Evolutionary conservation across 78 protist species (phyloP).

Genomic region (Parvularia atlantis): DNA sequence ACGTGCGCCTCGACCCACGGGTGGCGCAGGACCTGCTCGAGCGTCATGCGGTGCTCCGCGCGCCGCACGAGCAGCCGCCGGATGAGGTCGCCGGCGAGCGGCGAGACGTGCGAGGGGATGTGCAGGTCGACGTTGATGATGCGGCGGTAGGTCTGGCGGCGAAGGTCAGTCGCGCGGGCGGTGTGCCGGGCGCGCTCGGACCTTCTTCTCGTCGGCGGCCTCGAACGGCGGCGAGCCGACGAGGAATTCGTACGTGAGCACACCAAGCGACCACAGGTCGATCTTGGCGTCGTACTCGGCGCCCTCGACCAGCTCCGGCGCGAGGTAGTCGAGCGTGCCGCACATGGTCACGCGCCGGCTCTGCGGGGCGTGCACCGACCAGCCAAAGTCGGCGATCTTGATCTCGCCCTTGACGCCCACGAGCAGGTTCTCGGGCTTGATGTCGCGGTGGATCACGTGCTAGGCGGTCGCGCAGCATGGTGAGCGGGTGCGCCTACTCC

Average conservation of each 20-base stretch:
- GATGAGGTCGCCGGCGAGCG: slow-evolving; percentile 35
- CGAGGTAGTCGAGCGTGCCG: slow-evolving; percentile 92
- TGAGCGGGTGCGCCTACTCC: too few species aligned
- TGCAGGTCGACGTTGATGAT: slow-evolving; percentile 25
- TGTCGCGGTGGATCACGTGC: slow-evolving; percentile 93
- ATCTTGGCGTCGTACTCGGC: slow-evolving; percentile 51
- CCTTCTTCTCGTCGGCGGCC: slow-evolving; percentile 9
- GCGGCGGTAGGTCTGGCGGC: slow-evolving; percentile 28
- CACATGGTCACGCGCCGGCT: slow-evolving; percentile 62
- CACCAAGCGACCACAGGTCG: slow-evolving; percentile 89
- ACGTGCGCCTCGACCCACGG: slow-evolving; percentile 12
- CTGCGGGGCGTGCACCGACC: slow-evolving; percentile 80
- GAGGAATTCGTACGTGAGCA: slow-evolving; percentile 78
- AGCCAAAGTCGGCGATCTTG: slow-evolving; percentile 97
- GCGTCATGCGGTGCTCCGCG: slow-evolving; percentile 6
- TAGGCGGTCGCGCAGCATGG: too few species aligned
- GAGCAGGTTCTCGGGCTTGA: slow-evolving; percentile 92
- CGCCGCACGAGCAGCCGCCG: background rate
- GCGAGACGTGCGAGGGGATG: slow-evolving; percentile 30
- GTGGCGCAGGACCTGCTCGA: slow-evolving; percentile 1
- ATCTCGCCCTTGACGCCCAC: slow-evolving; percentile 54
- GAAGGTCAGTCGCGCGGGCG: too few species aligned
- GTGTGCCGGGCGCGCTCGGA: too few species aligned
- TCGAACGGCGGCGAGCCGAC: slow-evolving; percentile 80
- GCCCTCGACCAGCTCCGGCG: slow-evolving; percentile 90